Conservation (phyloP, 257 asterid species). For the Verbena officinalis region DNA sequence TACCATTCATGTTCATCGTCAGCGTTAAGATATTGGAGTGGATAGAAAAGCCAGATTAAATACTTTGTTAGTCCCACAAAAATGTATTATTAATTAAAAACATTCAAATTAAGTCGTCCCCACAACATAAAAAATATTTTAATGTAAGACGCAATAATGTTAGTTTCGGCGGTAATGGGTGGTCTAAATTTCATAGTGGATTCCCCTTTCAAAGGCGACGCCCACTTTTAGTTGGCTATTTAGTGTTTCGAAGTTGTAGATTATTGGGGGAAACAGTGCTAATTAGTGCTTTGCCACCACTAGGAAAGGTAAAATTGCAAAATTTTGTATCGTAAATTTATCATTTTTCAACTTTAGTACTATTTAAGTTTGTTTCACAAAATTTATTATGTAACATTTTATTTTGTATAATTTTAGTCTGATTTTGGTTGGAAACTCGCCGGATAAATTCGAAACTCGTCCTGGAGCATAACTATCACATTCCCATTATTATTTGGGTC, state of each 20-base stretch:
- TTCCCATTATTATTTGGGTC: too few species aligned
- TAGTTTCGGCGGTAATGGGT: slow-evolving; percentile 39
- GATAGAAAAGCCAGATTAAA: slow-evolving; percentile 24
- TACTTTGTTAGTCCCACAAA: slow-evolving; percentile 14
- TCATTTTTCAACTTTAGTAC: too few species aligned
- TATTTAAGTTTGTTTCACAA: too few species aligned
- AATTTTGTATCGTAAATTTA: too few species aligned
- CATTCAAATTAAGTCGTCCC: slow-evolving; percentile 8
- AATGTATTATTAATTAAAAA: slow-evolving; percentile 3
- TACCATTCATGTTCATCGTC: slow-evolving; percentile 18
- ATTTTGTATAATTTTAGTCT: too few species aligned
- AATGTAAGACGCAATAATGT: slow-evolving; percentile 36
- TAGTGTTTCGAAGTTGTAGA: slow-evolving; percentile 28
- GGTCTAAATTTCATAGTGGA: slow-evolving; percentile 61
- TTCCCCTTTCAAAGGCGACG: slow-evolving; percentile 41
- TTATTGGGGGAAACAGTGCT: not conserved
- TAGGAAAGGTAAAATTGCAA: too few species aligned
- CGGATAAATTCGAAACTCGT: too few species aligned
- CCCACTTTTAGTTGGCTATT: slow-evolving; percentile 34
- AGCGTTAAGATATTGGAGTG: slow-evolving; percentile 3
- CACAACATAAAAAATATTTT: slow-evolving; percentile 24
- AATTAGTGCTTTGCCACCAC: slow-evolving; percentile 22
- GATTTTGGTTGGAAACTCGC: too few species aligned
- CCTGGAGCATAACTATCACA: too few species aligned
- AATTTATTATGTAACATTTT: too few species aligned